Percentiles rank a stretch among this genome's conserved stretches.
Evolutionary conservation across 768 basidiomycete species (phyloP).

Genomic region (Tephrocybe rancida): DNA sequence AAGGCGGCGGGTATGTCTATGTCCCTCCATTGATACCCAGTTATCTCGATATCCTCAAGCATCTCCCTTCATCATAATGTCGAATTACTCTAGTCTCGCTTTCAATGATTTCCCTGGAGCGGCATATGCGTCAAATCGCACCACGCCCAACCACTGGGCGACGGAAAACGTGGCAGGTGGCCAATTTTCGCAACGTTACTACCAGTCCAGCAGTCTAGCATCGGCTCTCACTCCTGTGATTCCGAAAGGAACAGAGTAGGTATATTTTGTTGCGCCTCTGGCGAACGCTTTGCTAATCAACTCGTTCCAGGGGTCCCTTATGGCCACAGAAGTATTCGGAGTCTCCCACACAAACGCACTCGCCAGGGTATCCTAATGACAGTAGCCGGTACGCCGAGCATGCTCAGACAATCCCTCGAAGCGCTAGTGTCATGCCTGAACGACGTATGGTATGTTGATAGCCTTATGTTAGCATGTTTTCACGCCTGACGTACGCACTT

Average conservation of each 20-base stretch:
- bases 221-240: slow-evolving; percentile 6
- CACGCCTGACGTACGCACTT: neutral
- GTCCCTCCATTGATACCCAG: neutral
- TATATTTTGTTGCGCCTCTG: neutral
- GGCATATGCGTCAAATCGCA: neutral
- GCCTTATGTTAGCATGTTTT: neutral
- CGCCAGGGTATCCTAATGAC: neutral
- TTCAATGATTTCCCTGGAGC: neutral
- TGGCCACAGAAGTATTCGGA: neutral
- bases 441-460: slow-evolving; percentile 7
- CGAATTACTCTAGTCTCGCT: neutral
- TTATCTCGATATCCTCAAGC: neutral
- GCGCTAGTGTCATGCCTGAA: slow-evolving; percentile 3
- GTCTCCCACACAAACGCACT: neutral
- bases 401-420: slow-evolving; percentile 2
- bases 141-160: neutral
- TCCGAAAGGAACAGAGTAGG: neutral
- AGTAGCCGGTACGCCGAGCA: neutral
- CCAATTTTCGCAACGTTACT: slow-evolving; percentile 1
- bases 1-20: neutral
- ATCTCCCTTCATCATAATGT: neutral
- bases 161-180: neutral
- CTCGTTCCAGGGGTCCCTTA: neutral
- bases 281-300: neutral
- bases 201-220: slow-evolving; percentile 9